These are phyloP conservation scores for Groenewaldozyma salmanticensis DNA, from an alignment of 805 yeast species.

Conservation along the genomic window DNA sequence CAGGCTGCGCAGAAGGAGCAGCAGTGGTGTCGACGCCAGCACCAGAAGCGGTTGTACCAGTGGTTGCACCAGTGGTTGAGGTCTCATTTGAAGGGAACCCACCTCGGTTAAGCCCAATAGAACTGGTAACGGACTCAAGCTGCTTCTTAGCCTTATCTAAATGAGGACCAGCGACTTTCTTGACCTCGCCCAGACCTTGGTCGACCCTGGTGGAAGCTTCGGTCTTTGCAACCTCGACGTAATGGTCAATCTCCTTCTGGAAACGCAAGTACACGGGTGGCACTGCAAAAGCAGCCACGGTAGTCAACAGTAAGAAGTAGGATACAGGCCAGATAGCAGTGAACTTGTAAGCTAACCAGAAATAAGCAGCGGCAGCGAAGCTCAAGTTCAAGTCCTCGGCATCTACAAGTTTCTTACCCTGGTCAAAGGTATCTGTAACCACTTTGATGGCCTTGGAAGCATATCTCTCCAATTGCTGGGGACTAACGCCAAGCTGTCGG, in stretches of 20 bases:
- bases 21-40: conserved; percentile 3
- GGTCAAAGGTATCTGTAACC: conserved; percentile 20
- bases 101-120: conserved; percentile 26
- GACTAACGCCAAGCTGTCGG: conserved; percentile 32
- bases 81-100: conserved; percentile 27
- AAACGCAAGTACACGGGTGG: conserved; percentile 68
- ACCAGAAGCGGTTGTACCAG: conserved; percentile 8
- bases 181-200: conserved; percentile 18
- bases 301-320: conserved; percentile 48
- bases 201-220: conserved; percentile 20
- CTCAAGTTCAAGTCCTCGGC: conserved; percentile 67
- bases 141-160: conserved; percentile 23
- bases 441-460: conserved; percentile 26
- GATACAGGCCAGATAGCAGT: conserved; percentile 70
- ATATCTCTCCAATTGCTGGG: conserved; percentile 33
- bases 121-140: conserved; percentile 12
- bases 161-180: conserved; percentile 29
- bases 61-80: conserved; percentile 8
- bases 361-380: conserved; percentile 56
- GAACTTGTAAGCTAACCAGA: conserved; percentile 59
- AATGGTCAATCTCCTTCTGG: conserved; percentile 66
- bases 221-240: conserved; percentile 17
- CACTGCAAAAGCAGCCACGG: conserved; percentile 55
- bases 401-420: conserved; percentile 32
- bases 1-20: conserved; percentile 4